Evolutionary conservation across 2,329 filamentous ascomycete genomes (phyloP), one percentile per base, ranked within the genome.

Genomic region (Ophiostoma montium): DNA sequence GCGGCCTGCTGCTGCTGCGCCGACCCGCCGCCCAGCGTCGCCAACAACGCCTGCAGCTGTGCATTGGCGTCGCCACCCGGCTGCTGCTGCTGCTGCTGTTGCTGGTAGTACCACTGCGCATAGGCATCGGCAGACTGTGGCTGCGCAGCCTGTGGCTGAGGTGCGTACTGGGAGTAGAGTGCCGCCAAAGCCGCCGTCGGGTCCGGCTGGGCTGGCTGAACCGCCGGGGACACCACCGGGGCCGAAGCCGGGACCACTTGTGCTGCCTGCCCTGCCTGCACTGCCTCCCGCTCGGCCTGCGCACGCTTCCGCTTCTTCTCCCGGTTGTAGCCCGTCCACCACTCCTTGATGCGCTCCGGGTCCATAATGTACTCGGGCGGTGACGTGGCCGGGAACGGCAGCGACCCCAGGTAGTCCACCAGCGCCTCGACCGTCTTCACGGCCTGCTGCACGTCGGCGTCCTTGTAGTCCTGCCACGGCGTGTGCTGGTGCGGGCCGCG

Each of bases 321-420:
- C 39, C 59, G 60, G 33, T 62, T 59, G 53, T 68, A 71, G 0
- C 72, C 73, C 11, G 68, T 60, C 63, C 69, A 71, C 75, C 75
- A 80, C 53, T 75, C 69, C 10, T 68, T 67, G 0, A 70, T 63
- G 52, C 67, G 67, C 31, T 69, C 69, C 3, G 67, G 60, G 31
- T 72, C 65, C 19, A 61, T 62, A 54, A 78, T 67, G 67, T 74
- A 76, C 16, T 68, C 67, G 1, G 76, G 74, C 3, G 76, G 71
- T 39, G 72, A 67, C 1, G 58, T 69, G 2, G 74, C 62, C 13
- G 74, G 75, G 52, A 66, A 74, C 7, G 71, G 65, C 52, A 70
- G 68, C 48, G 64, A 65, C 41, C 65, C 65, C 9, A 76, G 59
- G 35, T 62, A 59, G 31, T 64, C 65, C 3, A 65, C 66, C 1